phyloP scores from a whole-genome alignment of 164 flowering plant genomes.

The Vitis rotundifolia region DNA sequence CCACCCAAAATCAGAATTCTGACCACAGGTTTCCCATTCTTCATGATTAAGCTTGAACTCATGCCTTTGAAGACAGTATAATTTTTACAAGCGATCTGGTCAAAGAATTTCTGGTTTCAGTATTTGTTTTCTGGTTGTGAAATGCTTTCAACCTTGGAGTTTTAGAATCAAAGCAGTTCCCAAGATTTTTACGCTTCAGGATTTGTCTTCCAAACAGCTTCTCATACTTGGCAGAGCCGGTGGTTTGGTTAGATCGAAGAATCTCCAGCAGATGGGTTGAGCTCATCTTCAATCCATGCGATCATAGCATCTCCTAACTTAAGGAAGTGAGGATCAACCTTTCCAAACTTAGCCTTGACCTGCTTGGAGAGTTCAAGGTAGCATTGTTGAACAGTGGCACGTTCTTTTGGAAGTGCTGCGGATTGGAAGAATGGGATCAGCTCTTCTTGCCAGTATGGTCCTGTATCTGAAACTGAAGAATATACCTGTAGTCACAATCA shows the following conservation, averaged over 20 bases:
- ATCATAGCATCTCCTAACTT: conserved; percentile 33
- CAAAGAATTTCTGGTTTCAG: conserved; percentile 48
- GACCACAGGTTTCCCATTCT: not conserved
- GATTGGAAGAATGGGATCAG: conserved; percentile 30
- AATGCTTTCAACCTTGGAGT: conserved; percentile 78
- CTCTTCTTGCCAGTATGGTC: conserved; percentile 58
- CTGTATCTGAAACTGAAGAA: conserved; percentile 86
- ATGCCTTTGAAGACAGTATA: conserved; percentile 68
- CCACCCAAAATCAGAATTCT: conserved; percentile 1
- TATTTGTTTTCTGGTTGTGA: conserved; percentile 43
- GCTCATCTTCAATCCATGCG: conserved; percentile 34
- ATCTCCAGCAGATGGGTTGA: conserved; percentile 15
- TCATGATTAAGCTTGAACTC: conserved; percentile 5
- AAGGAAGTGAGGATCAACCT: conserved; percentile 24
- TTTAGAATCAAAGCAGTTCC: conserved; percentile 52
- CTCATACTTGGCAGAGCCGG: conserved; percentile 18
- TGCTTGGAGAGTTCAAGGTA: conserved; percentile 32
- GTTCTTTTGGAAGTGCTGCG: conserved; percentile 21
- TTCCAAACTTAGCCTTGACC: conserved; percentile 27
- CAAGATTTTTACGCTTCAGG: conserved; percentile 68
- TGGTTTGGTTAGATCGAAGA: conserved; percentile 16
- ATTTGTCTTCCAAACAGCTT: conserved; percentile 36
- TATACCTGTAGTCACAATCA: conserved; percentile 87
- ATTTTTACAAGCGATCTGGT: conserved; percentile 50
- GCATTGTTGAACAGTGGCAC: conserved; percentile 26